These are phyloP conservation scores for Geotrichum ghanense DNA, from an alignment of 805 yeast genomes.

Conservation along the genomic window DNA sequence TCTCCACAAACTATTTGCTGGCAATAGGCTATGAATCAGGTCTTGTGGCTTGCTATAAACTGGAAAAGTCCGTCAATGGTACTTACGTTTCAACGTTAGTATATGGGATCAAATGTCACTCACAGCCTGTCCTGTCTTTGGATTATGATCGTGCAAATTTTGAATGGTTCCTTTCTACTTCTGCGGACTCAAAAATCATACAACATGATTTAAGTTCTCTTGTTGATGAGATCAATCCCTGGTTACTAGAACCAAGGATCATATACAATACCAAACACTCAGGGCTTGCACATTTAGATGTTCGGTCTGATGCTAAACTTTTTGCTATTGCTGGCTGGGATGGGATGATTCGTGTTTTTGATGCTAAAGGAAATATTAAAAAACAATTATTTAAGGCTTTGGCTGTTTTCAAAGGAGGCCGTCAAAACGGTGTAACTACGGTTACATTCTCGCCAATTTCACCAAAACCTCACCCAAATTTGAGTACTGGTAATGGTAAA, in stretches of 20 bases:
- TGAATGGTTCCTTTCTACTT: conserved; percentile 17
- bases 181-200: conserved; percentile 24
- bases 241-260: not conserved
- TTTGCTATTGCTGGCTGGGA: conserved; percentile 32
- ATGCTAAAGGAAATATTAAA: conserved; percentile 8
- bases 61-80: conserved; percentile 9
- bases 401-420: conserved; percentile 21
- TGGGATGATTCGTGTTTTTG: conserved; percentile 25
- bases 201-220: conserved; percentile 22
- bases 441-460: conserved; percentile 13
- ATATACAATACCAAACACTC: conserved; percentile 14
- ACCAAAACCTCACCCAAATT: not conserved
- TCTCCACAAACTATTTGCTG: conserved; percentile 3
- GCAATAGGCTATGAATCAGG: conserved; percentile 70
- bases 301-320: conserved; percentile 17
- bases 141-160: conserved; percentile 9
- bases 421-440: conserved; percentile 21
- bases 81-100: not conserved
- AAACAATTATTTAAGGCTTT: conserved; percentile 20
- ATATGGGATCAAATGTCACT: conserved; percentile 15
- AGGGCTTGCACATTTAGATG: conserved; percentile 19
- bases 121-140: conserved; percentile 24
- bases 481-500: conserved; percentile 2
- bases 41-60: conserved; percentile 30
- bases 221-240: conserved; percentile 2